Evolutionary conservation across 179 eudicot species (phyloP).

Genomic region (Heliamphora ciliata): DNA sequence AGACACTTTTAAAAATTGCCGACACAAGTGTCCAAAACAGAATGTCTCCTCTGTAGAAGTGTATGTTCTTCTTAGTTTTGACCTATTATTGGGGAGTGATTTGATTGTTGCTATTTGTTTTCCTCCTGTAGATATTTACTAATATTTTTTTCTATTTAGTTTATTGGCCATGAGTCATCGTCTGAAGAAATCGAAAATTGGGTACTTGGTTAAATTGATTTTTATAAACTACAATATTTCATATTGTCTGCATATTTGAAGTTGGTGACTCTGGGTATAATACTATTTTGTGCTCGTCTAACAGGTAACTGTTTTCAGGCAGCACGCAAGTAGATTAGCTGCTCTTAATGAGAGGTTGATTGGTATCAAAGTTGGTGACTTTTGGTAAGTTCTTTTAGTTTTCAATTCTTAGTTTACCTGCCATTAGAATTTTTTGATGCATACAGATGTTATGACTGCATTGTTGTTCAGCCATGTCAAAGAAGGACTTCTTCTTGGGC

Average conservation of each 20-base stretch:
- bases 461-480: conserved; percentile 64
- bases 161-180: not conserved
- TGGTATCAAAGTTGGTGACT: conserved; percentile 91
- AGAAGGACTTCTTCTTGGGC: conserved; percentile 86
- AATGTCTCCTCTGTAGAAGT: no score
- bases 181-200: not conserved
- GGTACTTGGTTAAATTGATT: not conserved
- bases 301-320: conserved; percentile 90
- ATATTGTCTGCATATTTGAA: not conserved
- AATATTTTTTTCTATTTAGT: not conserved
- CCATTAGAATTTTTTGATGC: conserved; percentile 5
- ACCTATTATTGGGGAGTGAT: not conserved
- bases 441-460: conserved; percentile 16
- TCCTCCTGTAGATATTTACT: not conserved
- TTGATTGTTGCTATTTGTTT: not conserved
- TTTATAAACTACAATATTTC: not conserved
- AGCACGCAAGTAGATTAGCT: conserved; percentile 68
- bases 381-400: conserved; percentile 51
- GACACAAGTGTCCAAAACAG: no score
- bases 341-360: conserved; percentile 71
- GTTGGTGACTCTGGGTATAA: conserved; percentile 5
- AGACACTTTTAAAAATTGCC: no score
- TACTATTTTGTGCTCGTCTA: conserved; percentile 16
- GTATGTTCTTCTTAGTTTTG: no score
- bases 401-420: conserved; percentile 12